Evolutionary conservation across 768 basidiomycete species (phyloP).

Genomic region (Mycena rosella): DNA sequence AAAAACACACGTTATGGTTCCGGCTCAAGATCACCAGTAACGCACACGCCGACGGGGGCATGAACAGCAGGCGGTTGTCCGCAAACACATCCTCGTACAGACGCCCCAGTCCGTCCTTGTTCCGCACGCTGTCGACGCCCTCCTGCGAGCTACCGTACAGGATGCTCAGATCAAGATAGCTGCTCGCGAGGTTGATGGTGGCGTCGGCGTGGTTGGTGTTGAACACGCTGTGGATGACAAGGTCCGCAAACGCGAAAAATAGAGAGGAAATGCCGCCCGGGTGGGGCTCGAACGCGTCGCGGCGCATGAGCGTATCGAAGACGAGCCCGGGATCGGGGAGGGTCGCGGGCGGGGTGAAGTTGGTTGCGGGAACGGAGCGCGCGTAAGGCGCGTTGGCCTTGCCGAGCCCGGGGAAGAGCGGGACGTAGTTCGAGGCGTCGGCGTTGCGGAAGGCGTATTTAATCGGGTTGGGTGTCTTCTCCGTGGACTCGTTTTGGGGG

Average conservation of each 20-base stretch:
- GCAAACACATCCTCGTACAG: constrained; percentile 80
- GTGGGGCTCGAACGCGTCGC: constrained; percentile 63
- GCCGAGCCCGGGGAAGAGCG: constrained; percentile 66
- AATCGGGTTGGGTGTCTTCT: constrained; percentile 39
- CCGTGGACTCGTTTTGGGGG: constrained; percentile 26
- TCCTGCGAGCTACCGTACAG: constrained; percentile 74
- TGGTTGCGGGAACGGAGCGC: constrained; percentile 69
- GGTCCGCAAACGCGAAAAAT: constrained; percentile 85
- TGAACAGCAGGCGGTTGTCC: constrained; percentile 71
- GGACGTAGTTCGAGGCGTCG: constrained; percentile 74
- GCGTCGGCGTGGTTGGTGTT: constrained; percentile 63
- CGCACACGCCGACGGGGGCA: constrained; percentile 81
- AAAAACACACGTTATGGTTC: constrained; percentile 75
- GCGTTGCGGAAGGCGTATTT: constrained; percentile 69
- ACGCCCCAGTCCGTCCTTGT: constrained; percentile 73
- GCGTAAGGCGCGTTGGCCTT: constrained; percentile 76
- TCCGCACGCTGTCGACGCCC: constrained; percentile 64
- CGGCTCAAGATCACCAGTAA: constrained; percentile 77
- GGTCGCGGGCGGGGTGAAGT: constrained; percentile 53
- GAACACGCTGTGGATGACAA: constrained; percentile 83
- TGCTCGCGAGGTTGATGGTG: constrained; percentile 72
- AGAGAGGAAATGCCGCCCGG: constrained; percentile 79
- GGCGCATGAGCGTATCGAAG: constrained; percentile 77
- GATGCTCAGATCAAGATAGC: constrained; percentile 83
- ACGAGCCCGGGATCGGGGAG: constrained; percentile 77